These are phyloP conservation scores for Pseudocercospora musae DNA, from an alignment of 2,329 filamentous ascomycete genomes.

Conservation along the genomic window DNA sequence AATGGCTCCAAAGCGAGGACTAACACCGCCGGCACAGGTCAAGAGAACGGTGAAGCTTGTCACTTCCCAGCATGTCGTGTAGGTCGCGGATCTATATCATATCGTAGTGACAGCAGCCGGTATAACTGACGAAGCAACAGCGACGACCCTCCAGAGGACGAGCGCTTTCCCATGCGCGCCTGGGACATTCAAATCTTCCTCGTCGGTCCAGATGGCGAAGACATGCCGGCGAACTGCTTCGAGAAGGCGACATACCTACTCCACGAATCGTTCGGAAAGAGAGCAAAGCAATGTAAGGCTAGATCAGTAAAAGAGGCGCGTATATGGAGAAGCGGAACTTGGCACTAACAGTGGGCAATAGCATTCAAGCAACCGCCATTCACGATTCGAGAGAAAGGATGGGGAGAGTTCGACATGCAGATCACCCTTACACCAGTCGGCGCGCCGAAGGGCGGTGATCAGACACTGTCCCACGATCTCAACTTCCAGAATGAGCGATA, in stretches of 20 bases:
- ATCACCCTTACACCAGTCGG: conserved; percentile 73
- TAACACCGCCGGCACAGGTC: conserved; percentile 20
- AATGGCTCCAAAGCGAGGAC: conserved; percentile 14
- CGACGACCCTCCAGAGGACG: conserved; percentile 74
- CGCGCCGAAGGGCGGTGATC: conserved; percentile 75
- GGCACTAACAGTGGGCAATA: conserved; percentile 13
- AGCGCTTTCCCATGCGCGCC: conserved; percentile 86
- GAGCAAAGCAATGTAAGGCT: conserved; percentile 57
- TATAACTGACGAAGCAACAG: conserved; percentile 42
- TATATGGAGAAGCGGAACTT: conserved; percentile 37
- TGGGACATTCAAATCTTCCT: conserved; percentile 88
- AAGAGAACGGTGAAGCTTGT: conserved; percentile 90
- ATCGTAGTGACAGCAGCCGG: not conserved
- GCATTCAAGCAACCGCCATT: conserved; percentile 84
- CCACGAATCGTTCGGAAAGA: conserved; percentile 88
- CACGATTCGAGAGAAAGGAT: conserved; percentile 86
- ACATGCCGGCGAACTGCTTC: conserved; percentile 79
- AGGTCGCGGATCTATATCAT: conserved; percentile 39
- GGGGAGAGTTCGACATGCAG: conserved; percentile 96
- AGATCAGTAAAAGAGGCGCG: not conserved
- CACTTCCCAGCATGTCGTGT: conserved; percentile 88
- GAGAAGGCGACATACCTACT: conserved; percentile 90
- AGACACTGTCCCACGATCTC: conserved; percentile 78
- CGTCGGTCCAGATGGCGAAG: conserved; percentile 79
- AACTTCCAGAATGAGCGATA: conserved; percentile 84